Percentiles rank a stretch among this genome's conserved stretches.
phyloP scores from a whole-genome alignment of 805 yeast genomes.

The Schizosaccharomyces cryophilus region DNA sequence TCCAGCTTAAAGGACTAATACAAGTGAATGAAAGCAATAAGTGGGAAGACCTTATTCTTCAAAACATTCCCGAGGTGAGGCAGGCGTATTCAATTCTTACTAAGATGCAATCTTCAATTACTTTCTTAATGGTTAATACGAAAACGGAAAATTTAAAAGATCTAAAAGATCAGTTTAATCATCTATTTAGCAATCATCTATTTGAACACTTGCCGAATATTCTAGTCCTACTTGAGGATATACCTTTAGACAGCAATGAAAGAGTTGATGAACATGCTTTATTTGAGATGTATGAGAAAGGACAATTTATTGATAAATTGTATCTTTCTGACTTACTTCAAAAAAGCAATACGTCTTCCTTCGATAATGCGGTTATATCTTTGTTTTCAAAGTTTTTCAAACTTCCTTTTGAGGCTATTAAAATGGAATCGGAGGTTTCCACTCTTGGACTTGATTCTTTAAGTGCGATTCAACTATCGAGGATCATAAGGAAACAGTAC shows the following conservation, averaged over 20 bases:
- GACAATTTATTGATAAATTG: not conserved
- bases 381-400: too few relatives aligned
- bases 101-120: too few relatives aligned
- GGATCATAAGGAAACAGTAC: not conserved
- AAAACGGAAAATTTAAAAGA: not conserved
- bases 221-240: not conserved
- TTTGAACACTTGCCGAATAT: not conserved
- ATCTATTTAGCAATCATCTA: not conserved
- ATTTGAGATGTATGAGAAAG: not conserved
- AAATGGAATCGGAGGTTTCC: not conserved
- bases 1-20: too few relatives aligned
- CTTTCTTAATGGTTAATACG: too few relatives aligned
- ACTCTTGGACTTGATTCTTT: not conserved
- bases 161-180: not conserved
- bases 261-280: not conserved
- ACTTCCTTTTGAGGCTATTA: too few relatives aligned
- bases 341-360: not conserved
- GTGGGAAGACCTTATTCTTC: too few relatives aligned
- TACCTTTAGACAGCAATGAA: not conserved
- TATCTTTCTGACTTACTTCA: not conserved
- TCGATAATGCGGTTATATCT: too few relatives aligned
- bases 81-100: too few relatives aligned
- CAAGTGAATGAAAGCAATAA: too few relatives aligned
- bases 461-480: not conserved
- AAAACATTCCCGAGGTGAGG: too few relatives aligned